Percentiles rank a stretch among this genome's conserved stretches.
phyloP scores from a whole-genome alignment of 2,329 filamentous ascomycete genomes.

The Exserohilum rostratum region DNA sequence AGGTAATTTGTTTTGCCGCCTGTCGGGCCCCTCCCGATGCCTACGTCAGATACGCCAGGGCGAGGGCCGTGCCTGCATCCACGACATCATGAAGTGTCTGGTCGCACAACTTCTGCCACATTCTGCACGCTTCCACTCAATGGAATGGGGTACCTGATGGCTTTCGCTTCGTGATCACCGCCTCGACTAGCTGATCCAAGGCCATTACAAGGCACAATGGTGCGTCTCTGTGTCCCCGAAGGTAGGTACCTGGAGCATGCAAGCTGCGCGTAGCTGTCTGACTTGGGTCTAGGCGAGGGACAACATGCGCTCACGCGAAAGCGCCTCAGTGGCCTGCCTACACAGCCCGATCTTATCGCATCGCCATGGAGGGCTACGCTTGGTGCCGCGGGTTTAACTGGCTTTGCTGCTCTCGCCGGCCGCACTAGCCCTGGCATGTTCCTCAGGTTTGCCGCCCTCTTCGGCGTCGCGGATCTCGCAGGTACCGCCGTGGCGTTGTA shows the following conservation, averaged over 20 bases:
- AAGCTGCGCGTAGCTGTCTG: not conserved
- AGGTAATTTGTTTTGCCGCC: not conserved
- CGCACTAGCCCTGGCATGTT: slow-evolving; percentile 26
- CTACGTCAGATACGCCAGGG: slow-evolving; percentile 9
- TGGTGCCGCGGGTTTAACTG: slow-evolving; percentile 15
- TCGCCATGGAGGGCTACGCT: slow-evolving; percentile 14
- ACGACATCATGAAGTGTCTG: slow-evolving; percentile 14
- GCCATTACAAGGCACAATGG: slow-evolving; percentile 19
- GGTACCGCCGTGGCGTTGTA: slow-evolving; percentile 15
- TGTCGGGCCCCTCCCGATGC: not conserved
- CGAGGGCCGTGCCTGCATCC: slow-evolving; percentile 11
- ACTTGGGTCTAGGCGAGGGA: slow-evolving; percentile 24
- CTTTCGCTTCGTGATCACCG: not conserved
- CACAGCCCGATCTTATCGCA: slow-evolving; percentile 13
- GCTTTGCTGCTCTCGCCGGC: slow-evolving; percentile 20
- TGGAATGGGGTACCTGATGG: not conserved
- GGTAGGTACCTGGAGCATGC: slow-evolving; percentile 9
- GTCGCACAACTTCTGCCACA: not conserved
- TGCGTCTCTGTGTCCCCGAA: slow-evolving; percentile 32
- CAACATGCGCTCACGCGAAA: slow-evolving; percentile 21
- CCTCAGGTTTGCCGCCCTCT: slow-evolving; percentile 17
- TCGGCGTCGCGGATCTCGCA: slow-evolving; percentile 17
- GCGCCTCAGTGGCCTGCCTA: slow-evolving; percentile 8
- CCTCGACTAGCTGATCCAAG: not conserved
- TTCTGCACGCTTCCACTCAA: not conserved